phyloP scores from a whole-genome alignment of 495 filamentous ascomycete genomes.

The Aspergillus steynii region DNA sequence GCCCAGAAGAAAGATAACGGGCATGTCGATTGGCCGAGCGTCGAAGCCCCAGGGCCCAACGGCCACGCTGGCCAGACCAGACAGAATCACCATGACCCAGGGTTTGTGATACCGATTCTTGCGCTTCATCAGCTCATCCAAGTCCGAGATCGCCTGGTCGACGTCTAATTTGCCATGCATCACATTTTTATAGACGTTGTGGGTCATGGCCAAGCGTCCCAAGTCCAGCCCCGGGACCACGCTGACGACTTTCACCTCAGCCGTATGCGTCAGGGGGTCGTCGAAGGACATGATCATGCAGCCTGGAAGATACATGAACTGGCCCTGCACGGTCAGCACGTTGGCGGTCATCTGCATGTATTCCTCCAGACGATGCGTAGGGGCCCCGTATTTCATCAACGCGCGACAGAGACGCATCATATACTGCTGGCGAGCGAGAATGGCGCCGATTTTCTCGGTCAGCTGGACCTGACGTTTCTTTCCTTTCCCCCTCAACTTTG shows the following conservation, averaged over 20 bases:
- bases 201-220: constrained; percentile 75
- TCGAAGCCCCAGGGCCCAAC: constrained; percentile 86
- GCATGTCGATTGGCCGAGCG: constrained; percentile 80
- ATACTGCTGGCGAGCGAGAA: constrained; percentile 75
- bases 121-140: constrained; percentile 63
- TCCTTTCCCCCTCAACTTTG: constrained; percentile 1
- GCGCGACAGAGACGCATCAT: constrained; percentile 84
- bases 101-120: constrained; percentile 46
- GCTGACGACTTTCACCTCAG: constrained; percentile 84
- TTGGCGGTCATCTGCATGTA: constrained; percentile 87
- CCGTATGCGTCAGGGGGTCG: constrained; percentile 80
- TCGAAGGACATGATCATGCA: constrained; percentile 96
- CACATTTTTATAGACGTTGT: constrained; percentile 87
- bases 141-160: constrained; percentile 68
- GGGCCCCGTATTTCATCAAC: constrained; percentile 78
- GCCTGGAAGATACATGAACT: constrained; percentile 87
- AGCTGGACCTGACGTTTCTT: constrained; percentile 45
- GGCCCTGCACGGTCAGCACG: constrained; percentile 81
- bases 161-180: constrained; percentile 82
- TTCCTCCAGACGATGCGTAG: constrained; percentile 72
- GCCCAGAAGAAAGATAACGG: constrained; percentile 82
- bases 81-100: constrained; percentile 71
- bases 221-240: constrained; percentile 75
- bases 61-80: constrained; percentile 75
- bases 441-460: constrained; percentile 79